A percentile compares a stretch with the other conserved stretches of the same genome.
Evolutionary conservation across 2,329 filamentous ascomycete genomes (phyloP).

Genomic region (Phaeophleospora eucalypticola): DNA sequence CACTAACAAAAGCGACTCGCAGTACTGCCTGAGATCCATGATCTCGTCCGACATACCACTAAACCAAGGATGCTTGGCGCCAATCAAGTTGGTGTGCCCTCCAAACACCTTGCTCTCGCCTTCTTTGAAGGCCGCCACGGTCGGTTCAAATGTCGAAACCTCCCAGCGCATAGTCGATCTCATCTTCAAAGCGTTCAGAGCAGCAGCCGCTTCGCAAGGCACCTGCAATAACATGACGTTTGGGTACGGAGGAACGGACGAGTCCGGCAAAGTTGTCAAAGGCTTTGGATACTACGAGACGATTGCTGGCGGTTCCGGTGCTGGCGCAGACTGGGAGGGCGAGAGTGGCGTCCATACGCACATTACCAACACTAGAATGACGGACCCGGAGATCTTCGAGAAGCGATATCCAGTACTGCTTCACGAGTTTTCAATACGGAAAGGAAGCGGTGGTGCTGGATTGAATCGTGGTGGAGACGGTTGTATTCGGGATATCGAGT

Average conservation of each 20-base stretch:
- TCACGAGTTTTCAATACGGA: conserved; percentile 31
- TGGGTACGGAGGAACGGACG: conserved; percentile 39
- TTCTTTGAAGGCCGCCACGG: conserved; percentile 27
- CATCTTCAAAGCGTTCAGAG: conserved; percentile 31
- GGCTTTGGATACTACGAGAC: conserved; percentile 37
- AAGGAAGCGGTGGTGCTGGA: conserved; percentile 32
- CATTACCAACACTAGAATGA: conserved; percentile 38
- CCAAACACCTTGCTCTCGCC: conserved; percentile 31
- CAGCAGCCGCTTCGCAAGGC: conserved; percentile 31
- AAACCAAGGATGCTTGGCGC: conserved; percentile 39
- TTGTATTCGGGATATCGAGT: conserved; percentile 32
- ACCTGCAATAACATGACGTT: conserved; percentile 32
- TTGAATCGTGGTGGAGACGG: conserved; percentile 32
- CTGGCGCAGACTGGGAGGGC: conserved; percentile 33
- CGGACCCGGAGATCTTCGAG: conserved; percentile 36
- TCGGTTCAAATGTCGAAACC: conserved; percentile 30
- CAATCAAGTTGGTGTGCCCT: conserved; percentile 28
- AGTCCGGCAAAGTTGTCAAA: conserved; percentile 18
- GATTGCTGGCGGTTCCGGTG: conserved; percentile 36
- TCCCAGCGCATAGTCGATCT: conserved; percentile 34
- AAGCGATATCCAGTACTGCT: conserved; percentile 35
- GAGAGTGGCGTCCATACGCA: conserved; percentile 34
- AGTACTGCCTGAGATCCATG: conserved; percentile 34
- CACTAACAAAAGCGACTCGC: conserved; percentile 35
- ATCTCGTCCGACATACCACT: conserved; percentile 44